These are phyloP conservation scores for Geranium incanum DNA, from an alignment of 441 rosid genomes.

Conservation along the genomic window DNA sequence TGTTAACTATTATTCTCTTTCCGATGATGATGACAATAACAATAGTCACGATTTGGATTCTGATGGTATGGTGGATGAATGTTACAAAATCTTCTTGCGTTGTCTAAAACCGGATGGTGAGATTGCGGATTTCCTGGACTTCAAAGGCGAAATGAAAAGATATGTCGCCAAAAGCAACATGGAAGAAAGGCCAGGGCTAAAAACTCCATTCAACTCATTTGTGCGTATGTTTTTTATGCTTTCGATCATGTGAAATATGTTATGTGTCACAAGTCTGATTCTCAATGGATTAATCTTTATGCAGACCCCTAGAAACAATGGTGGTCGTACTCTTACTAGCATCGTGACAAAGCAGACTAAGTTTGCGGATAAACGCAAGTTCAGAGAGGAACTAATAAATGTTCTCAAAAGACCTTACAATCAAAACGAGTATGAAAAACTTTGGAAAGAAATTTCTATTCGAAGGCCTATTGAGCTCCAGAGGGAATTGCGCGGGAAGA, in stretches of 20 bases:
- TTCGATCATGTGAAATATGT: background rate
- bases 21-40: background rate
- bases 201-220: background rate
- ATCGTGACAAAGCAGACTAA: background rate
- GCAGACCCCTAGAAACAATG: background rate
- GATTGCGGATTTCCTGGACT: background rate
- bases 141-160: background rate
- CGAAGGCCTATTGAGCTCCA: background rate
- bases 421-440: background rate
- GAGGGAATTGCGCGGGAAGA: background rate
- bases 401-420: background rate
- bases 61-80: background rate
- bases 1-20: background rate
- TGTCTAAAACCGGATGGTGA: background rate
- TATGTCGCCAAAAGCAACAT: background rate
- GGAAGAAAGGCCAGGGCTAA: background rate
- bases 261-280: background rate
- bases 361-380: background rate
- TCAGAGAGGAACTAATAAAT: background rate
- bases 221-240: background rate
- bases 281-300: background rate
- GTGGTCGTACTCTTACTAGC: background rate
- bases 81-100: constrained; percentile 2
- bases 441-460: background rate
- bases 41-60: background rate